Conservation (phyloP, 2,329 filamentous ascomycete species). For the Claviceps spartinae region DNA sequence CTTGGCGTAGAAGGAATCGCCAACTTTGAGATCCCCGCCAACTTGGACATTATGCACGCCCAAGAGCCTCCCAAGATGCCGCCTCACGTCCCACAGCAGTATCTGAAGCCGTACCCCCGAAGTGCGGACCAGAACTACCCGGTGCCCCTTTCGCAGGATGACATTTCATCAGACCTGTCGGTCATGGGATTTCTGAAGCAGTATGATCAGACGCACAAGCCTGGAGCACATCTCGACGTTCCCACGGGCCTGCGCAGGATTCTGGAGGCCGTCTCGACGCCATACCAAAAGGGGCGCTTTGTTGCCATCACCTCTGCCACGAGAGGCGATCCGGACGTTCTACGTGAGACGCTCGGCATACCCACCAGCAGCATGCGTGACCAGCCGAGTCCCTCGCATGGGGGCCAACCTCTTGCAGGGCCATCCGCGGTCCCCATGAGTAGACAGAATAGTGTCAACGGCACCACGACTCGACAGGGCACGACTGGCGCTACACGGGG, state of each 20-base stretch:
- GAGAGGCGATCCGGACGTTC: slow-evolving; percentile 33
- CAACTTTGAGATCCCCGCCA: slow-evolving; percentile 45
- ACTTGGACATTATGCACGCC: slow-evolving; percentile 41
- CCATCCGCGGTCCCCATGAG: slow-evolving; percentile 34
- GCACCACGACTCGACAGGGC: slow-evolving; percentile 43
- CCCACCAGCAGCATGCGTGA: slow-evolving; percentile 30
- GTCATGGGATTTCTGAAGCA: slow-evolving; percentile 45
- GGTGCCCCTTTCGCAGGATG: slow-evolving; percentile 34
- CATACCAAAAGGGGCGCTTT: slow-evolving; percentile 33
- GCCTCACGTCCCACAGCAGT: slow-evolving; percentile 41
- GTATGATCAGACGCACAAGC: slow-evolving; percentile 39
- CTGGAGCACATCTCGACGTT: slow-evolving; percentile 41
- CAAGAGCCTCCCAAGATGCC: slow-evolving; percentile 45
- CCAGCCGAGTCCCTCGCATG: slow-evolving; percentile 20
- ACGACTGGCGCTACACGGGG: slow-evolving; percentile 36
- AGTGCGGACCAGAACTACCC: slow-evolving; percentile 44
- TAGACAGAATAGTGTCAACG: slow-evolving; percentile 41
- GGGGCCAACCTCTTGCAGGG: neutral
- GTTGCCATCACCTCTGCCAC: slow-evolving; percentile 33
- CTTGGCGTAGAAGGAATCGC: slow-evolving; percentile 46
- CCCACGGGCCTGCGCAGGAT: slow-evolving; percentile 39
- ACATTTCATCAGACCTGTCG: slow-evolving; percentile 39
- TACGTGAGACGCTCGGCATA: slow-evolving; percentile 37
- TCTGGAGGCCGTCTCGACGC: slow-evolving; percentile 39
- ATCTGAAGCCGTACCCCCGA: slow-evolving; percentile 43